Evolutionary conservation across 2,329 filamentous ascomycete species (phyloP), one percentile per base, ranked within the genome.

Genomic region (Exophiala lecanii-corni): DNA sequence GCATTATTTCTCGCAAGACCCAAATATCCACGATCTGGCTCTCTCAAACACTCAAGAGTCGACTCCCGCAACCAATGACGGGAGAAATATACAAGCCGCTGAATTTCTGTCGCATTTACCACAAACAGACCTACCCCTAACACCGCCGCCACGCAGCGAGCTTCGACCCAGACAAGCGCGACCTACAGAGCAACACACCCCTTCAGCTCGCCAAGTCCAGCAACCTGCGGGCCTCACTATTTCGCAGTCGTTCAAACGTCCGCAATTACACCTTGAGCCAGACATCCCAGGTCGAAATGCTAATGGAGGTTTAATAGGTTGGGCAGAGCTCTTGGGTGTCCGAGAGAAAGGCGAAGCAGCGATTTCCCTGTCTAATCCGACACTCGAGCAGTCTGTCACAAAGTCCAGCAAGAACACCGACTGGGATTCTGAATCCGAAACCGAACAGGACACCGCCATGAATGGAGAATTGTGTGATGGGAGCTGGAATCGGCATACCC

Each of bases 221-320:
- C 23, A 26, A 6, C 6, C 23, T 7, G 23, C 6, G 12, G 23
- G 12, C 12, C 23, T 26, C 23, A 26, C 23, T 7, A 6, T 12
- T 6, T 7, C 12, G 7, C 12, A 12, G 7, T 6, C 31, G 19
- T 13, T 20, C 17, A 15, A n/a, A 5, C 43, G 33, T 17, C 49
- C 68, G 4, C 56, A 56, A 10, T 68, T 71, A 47, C 57, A 62
- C 12, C 62, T 71, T 10, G 59, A 56, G 13, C 67, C 68, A 7
- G 68, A 71, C 53, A 59, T 70, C 19, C 42, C 58, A 2, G 65
- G 65, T 15, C 61, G 62, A 37, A 67, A 71, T 41, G 58, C 59
- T 6, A 67, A 71, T 28, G 68, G 68, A 18, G 68, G 68, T 6
- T 50, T 71, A 35, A 52, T 70, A 33, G 64, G 60, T 30, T 71